phyloP scores from a whole-genome alignment of 371 early-diverging fungal species.

The Capillidium rhysosporum region DNA sequence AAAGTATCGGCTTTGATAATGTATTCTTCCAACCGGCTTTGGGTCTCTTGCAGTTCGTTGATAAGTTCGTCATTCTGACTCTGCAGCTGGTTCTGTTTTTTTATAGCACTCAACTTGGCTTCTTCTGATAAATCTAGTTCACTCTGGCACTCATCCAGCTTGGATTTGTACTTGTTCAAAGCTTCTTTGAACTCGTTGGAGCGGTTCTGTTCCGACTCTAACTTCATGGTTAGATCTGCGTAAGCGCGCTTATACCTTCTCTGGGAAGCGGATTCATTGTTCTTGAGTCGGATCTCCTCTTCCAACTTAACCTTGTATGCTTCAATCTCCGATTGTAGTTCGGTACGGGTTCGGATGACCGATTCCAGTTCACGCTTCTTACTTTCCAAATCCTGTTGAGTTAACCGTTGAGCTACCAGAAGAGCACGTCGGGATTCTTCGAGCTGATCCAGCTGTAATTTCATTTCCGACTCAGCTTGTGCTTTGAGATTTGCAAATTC shows the following conservation, averaged over 20 bases:
- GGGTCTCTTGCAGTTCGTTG: conserved; percentile 28
- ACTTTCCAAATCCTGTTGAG: conserved; percentile 54
- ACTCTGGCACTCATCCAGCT: conserved; percentile 25
- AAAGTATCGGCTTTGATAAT: conserved; percentile 31
- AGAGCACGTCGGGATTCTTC: conserved; percentile 62
- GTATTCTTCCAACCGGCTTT: conserved; percentile 26
- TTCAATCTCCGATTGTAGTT: conserved; percentile 47
- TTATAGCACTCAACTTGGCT: conserved; percentile 34
- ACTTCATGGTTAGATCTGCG: conserved; percentile 18
- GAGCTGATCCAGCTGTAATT: conserved; percentile 42
- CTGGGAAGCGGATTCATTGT: conserved; percentile 16
- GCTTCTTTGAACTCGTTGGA: conserved; percentile 32
- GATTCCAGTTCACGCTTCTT: conserved; percentile 36
- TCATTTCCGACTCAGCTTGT: conserved; percentile 32
- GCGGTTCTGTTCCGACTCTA: conserved; percentile 18
- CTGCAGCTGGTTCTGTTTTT: conserved; percentile 25
- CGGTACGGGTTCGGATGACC: conserved; percentile 15
- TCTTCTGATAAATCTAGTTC: conserved; percentile 40
- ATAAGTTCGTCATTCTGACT: conserved; percentile 35
- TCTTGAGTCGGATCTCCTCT: conserved; percentile 31
- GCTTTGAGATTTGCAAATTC: conserved; percentile 29
- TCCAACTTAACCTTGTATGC: conserved; percentile 35
- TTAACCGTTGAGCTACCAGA: conserved; percentile 44
- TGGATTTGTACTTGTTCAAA: conserved; percentile 22
- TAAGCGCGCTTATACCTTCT: conserved; percentile 14